A percentile compares a stretch with the other conserved stretches of the same genome.
These are phyloP conservation scores for Tulasnella sp. DNA, from an alignment of 768 basidiomycete genomes.

Conservation along the genomic window DNA sequence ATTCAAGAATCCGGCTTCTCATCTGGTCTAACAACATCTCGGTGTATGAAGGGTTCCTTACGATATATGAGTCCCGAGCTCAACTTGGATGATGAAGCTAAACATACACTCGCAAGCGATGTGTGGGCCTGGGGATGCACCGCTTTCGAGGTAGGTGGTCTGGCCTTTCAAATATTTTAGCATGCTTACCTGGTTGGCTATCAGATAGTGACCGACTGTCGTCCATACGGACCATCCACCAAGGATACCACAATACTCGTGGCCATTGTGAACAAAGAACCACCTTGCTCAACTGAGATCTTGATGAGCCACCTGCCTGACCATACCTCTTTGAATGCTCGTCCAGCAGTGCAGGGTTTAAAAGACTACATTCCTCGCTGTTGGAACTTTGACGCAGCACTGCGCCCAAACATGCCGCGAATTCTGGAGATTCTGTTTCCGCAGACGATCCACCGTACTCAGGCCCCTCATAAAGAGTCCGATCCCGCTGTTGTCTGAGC, in stretches of 20 bases:
- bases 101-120: background rate
- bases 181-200: background rate
- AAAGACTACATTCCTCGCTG: no score
- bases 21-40: background rate
- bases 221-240: background rate
- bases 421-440: no score
- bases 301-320: no score
- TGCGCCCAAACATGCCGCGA: no score
- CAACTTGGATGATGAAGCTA: background rate
- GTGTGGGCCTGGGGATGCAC: background rate
- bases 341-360: no score
- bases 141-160: background rate
- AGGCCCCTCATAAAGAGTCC: no score
- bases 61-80: constrained; percentile 4
- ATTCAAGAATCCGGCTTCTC: background rate
- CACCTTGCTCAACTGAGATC: background rate
- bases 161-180: background rate
- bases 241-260: background rate
- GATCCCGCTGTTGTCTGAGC: no score
- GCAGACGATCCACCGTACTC: no score
- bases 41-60: background rate
- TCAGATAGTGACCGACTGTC: background rate
- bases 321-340: no score
- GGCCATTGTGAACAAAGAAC: background rate
- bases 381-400: no score